Evolutionary conservation across 768 basidiomycete genomes (phyloP).

Genomic region (Saitozyma podzolica): DNA sequence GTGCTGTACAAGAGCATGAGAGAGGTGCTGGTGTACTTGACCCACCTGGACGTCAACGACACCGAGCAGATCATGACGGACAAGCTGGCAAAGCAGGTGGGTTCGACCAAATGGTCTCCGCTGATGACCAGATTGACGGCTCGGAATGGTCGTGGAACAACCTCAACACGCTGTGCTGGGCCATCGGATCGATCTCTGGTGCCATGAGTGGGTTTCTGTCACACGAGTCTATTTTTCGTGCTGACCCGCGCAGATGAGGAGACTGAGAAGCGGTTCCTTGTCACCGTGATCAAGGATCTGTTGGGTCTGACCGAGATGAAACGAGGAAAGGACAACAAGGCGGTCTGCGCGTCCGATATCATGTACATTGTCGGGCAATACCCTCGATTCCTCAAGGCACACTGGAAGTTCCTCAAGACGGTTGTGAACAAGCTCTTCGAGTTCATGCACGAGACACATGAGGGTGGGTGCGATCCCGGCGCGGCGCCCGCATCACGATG

Average conservation of each 20-base stretch:
- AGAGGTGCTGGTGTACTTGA: constrained; percentile 94
- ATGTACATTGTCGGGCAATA: constrained; percentile 98
- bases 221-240: background rate
- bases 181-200: constrained; percentile 97
- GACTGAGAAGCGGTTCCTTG: constrained; percentile 97
- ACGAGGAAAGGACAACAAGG: constrained; percentile 99
- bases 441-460: constrained; percentile 99
- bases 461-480: constrained; percentile 60
- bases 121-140: constrained; percentile 65
- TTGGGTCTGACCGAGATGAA: constrained; percentile 98
- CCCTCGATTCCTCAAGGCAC: constrained; percentile 97
- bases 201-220: constrained; percentile 83
- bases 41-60: constrained; percentile 91
- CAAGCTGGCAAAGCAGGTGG: constrained; percentile 88
- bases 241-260: constrained; percentile 73
- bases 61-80: constrained; percentile 97
- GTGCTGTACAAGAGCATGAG: constrained; percentile 99
- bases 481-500: background rate
- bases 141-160: constrained; percentile 99
- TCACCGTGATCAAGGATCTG: constrained; percentile 97
- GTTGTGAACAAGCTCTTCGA: constrained; percentile 99
- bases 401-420: constrained; percentile 99
- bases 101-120: constrained; percentile 11
- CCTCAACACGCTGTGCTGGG: constrained; percentile 98
- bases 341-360: constrained; percentile 70